Evolutionary conservation across 1,139 yeast genomes (phyloP).

Genomic region (Kodamaea anthophila): DNA sequence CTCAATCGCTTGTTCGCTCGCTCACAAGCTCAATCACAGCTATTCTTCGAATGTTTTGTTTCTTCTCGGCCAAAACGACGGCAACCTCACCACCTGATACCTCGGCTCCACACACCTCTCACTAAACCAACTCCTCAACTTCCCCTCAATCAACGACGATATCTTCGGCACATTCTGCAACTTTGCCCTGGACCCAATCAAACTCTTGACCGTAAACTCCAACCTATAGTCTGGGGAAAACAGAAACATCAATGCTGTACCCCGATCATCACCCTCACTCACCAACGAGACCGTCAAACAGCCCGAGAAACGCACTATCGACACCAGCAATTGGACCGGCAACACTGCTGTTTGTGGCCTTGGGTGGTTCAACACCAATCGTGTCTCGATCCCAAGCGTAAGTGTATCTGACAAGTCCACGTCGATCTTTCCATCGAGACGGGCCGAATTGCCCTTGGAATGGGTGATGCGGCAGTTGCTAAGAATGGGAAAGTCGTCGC

Average conservation of each 20-base stretch:
- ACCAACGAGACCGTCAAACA: conserved; percentile 76
- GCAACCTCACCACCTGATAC: conserved; percentile 75
- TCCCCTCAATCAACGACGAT: conserved; percentile 74
- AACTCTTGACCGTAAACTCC: conserved; percentile 78
- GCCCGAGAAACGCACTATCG: conserved; percentile 90
- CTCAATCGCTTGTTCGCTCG: too few species aligned
- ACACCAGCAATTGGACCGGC: conserved; percentile 78
- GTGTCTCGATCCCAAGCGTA: conserved; percentile 85
- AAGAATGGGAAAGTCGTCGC: conserved; percentile 92
- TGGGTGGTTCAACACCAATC: conserved; percentile 76
- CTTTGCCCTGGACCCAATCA: conserved; percentile 89
- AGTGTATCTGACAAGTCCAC: conserved; percentile 87
- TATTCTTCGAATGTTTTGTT: too few species aligned
- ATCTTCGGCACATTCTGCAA: conserved; percentile 91
- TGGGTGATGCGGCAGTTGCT: conserved; percentile 84
- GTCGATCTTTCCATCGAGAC: conserved; percentile 87
- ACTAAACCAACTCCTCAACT: conserved; percentile 81
- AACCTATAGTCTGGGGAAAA: conserved; percentile 86
- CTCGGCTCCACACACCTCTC: conserved; percentile 93
- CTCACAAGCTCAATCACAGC: too few species aligned
- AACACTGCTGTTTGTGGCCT: conserved; percentile 76
- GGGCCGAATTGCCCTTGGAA: conserved; percentile 40
- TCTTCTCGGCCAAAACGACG: conserved; percentile 86
- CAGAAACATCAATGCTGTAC: conserved; percentile 77
- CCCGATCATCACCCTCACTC: conserved; percentile 41